Base-by-base conservation (phyloP, 164 flowering plant species). In the Chimonanthus salicifolius region DNA sequence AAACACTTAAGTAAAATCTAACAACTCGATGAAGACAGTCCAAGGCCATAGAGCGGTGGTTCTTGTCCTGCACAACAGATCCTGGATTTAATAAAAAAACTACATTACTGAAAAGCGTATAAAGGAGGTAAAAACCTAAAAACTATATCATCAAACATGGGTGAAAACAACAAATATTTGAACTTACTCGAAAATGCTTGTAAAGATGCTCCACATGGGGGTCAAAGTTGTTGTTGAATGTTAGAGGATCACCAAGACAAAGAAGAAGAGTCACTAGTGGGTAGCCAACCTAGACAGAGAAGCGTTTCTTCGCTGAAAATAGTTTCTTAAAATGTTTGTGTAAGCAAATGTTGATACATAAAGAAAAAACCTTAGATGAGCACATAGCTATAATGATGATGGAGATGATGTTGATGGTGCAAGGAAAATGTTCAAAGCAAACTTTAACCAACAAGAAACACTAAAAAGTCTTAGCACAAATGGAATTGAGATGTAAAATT, bases 221-320 rank as follows among this genome's bases (percentile, higher is more conserved):
- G 67, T 97, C 89, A 80, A 96, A 87, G 80, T 89, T 88, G 78
- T 67, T 82, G 74, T 87, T 89, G 81, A 96, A 96, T 67, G 88
- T 83, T 79, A 83, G 91, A 77, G 97, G 96, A 82, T 96, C 97
- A 48, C 99, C 99, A 75, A 96, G 94, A 81, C 99, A 96, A 60
- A 96, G 92, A 80, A 96, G 95, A 80, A 96, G 97, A 69, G 99
- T 94, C 77, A 92, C 98, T 86, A 96, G 81, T 43, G 99, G 99
- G 67, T 94, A 96, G 49, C 97, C 99, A 85, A 96, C 99, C 99
- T 96, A 78, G 43, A 49, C 58, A 76, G 67, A 75, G 10, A 50
- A 49, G 70, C 3, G 16, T 54, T 13, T 21, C 16, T 43, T 44
- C 16, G 49, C 50, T 44, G 43, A 44, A 68, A n/a, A 71, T 51